Conservation (phyloP, 306 rosid genomes). For the Pachyrhizus erosus region DNA sequence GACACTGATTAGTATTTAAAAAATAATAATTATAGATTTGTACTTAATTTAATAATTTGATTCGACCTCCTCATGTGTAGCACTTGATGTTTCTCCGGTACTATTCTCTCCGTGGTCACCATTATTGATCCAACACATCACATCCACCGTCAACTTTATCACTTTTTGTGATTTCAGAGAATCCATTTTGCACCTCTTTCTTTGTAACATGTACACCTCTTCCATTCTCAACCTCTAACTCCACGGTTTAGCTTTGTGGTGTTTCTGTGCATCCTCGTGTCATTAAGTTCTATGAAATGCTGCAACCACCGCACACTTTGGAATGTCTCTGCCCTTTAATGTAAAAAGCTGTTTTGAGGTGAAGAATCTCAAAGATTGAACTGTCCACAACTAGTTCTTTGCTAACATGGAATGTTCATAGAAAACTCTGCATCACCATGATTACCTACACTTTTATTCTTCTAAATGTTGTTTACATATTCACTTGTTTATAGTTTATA, state of each 20-base stretch:
- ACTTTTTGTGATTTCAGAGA: neutral
- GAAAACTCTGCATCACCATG: too few species aligned
- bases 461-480: too few species aligned
- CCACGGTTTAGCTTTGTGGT: neutral
- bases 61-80: neutral
- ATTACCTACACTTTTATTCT: too few species aligned
- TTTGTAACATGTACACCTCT: neutral
- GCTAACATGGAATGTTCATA: neutral
- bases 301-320: too few species aligned
- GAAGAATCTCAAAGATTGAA: neutral
- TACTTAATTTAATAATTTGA: too few species aligned
- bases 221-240: neutral
- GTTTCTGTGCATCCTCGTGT: neutral
- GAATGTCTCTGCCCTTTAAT: too few species aligned
- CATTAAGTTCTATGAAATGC: neutral
- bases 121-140: neutral
- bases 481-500: too few species aligned
- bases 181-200: neutral
- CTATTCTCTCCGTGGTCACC: neutral
- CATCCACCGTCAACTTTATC: neutral
- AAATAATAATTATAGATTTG: neutral
- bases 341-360: neutral
- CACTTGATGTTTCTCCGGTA: neutral
- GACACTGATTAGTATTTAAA: too few species aligned
- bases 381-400: neutral